Evolutionary conservation across 2,329 filamentous ascomycete species (phyloP), one percentile per base, ranked within the genome.

Genomic region (Fusarium nodosum): DNA sequence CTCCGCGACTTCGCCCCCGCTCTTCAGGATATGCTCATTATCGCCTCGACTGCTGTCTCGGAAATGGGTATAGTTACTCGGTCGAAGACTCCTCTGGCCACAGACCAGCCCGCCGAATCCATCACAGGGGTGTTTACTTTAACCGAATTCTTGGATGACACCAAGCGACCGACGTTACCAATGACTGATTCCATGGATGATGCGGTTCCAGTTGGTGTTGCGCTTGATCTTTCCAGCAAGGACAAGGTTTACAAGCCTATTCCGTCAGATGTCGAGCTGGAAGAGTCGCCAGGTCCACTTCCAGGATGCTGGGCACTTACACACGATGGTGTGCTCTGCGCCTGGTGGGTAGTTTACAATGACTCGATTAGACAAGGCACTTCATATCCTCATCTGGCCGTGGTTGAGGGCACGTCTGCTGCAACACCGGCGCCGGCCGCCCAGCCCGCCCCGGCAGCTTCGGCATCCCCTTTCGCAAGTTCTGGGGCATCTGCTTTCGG

Each of bases 331-430:
- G 82, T 97, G 12, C 83, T 99, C 18, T 89, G 88, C 46, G 87
- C 90, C 15, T 99, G 95, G 94, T 97, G 95, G 93, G 81, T 98
- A 44, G 87, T 98, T 22, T 97, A 97, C 80, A 88, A 91, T 36
- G 93, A 97, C 42, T 94, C 95, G 3, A 90, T 99, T 65, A 88
- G 90, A 62, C 84, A 90, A 72, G 90, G 90, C 5, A 88, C 88
- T 9, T 87, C 88, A 1, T 98, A 94, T 77, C 87, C 91, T 41
- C 92, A 91, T 7, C 83, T 97, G 68, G 82, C 85, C 41, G 82
- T 80, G 45, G 82, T 82, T 33, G 82, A 83, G 60, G 79, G 79
- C 4, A 74, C 76, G 58, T 67, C 76, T 22, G 55, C 74, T 31
- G 60, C 77, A 68, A 72, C 77, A 5, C 61, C 81, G 10, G 66